Conservation (phyloP, 148 eudicot species). For the Rhododendron ovatum region DNA sequence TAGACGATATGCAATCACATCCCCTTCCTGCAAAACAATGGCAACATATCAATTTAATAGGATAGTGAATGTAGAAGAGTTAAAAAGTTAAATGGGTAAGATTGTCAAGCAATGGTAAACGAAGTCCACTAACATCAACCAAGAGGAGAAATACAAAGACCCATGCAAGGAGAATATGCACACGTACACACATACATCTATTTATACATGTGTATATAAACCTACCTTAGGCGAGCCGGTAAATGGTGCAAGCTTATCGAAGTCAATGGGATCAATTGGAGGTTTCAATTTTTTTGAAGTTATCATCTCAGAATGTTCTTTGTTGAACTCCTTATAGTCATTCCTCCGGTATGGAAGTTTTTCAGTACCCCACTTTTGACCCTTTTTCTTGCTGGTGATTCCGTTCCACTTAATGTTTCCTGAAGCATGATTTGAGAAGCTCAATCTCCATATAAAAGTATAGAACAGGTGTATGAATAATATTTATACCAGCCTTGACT, state of each 20-base stretch:
- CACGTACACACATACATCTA: not conserved
- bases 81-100: not conserved
- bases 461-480: not conserved
- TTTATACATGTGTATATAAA: not conserved
- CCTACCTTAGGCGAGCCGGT: conserved; percentile 53
- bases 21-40: conserved; percentile 67
- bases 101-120: not conserved
- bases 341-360: conserved; percentile 25
- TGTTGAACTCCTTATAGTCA: conserved; percentile 24
- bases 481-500: not conserved
- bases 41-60: not conserved
- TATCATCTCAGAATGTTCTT: conserved; percentile 24
- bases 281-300: conserved; percentile 23
- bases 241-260: conserved; percentile 67
- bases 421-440: conserved; percentile 7
- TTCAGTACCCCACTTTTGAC: conserved; percentile 27
- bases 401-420: conserved; percentile 26
- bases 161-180: not conserved
- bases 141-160: not conserved
- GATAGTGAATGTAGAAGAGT: not conserved
- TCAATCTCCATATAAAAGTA: not conserved
- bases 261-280: conserved; percentile 27
- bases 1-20: conserved; percentile 78
- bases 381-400: conserved; percentile 27
- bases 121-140: conserved; percentile 1